Conservation (phyloP, 1,139 yeast species). For the Ogataea hybrid region DNA sequence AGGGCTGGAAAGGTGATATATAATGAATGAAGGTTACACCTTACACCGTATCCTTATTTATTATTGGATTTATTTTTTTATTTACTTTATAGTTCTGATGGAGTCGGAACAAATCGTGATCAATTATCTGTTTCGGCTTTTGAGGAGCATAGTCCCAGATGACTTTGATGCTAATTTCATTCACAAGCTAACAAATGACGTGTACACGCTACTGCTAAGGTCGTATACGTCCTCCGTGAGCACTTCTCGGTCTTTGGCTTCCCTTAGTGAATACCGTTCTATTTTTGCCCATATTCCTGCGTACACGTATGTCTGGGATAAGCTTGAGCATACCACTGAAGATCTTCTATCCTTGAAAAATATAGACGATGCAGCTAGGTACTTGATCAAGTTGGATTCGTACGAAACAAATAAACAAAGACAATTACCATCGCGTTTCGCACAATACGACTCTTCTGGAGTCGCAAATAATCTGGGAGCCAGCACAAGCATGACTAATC, state of each 20-base stretch:
- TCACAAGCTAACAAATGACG: constrained; percentile 14
- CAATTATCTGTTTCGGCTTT: constrained; percentile 21
- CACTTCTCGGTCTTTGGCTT: constrained; percentile 4
- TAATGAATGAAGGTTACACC: neutral
- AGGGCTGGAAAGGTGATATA: constrained; percentile 30
- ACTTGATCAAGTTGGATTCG: constrained; percentile 20
- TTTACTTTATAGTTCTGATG: constrained; percentile 4
- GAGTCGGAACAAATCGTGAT: constrained; percentile 23
- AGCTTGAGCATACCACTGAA: constrained; percentile 18
- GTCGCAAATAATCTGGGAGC: constrained; percentile 7
- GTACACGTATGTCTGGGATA: constrained; percentile 14
- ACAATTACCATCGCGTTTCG: constrained; percentile 3
- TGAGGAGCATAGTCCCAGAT: constrained; percentile 15
- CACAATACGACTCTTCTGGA: constrained; percentile 5
- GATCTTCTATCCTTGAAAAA: constrained; percentile 17
- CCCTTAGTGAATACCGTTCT: constrained; percentile 9
- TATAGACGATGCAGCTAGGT: constrained; percentile 20
- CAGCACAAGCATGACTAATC: constrained; percentile 12
- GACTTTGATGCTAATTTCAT: constrained; percentile 13
- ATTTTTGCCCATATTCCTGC: constrained; percentile 8
- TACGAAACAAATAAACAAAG: constrained; percentile 8
- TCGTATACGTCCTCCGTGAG: constrained; percentile 7
- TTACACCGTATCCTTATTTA: neutral
- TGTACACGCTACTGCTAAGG: constrained; percentile 10
- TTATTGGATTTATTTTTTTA: neutral